Base-by-base conservation (phyloP, 2,329 filamentous ascomycete genomes). In the Stagonosporopsis cucurbitacearum region DNA sequence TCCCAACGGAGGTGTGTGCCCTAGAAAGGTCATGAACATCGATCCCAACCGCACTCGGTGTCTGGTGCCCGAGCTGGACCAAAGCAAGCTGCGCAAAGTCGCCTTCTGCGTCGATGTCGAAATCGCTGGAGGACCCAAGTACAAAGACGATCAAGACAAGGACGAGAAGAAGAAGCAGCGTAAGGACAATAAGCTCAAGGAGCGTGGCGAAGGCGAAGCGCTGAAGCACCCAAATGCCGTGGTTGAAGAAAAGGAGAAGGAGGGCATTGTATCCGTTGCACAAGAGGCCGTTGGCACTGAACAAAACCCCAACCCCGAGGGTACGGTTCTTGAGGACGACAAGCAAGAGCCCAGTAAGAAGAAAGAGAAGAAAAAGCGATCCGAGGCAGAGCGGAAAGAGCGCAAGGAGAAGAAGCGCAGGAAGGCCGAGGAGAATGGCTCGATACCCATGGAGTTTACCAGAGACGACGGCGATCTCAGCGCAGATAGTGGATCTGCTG, bases 51-150 rank as follows among this genome's bases (percentile, higher is more conserved):
- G 95, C 37, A 88, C 94, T 69, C 82, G 95, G 61, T 96, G 92
- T 73, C 83, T 86, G 22, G 86, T 98, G 26, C 80, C 85, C 4
- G 93, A 96, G 63, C 80, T 99, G 42, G 88, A 92, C 63, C 86
- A 88, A 67, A 85, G 86, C 44, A 96, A 95, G 73, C 77, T 99
- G 57, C 86, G 92, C 50, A 86, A 92, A 49, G 95, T 99, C 0
- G 90, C 94, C 0, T 99, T 99, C 70, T 96, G 91, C 66, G 95
- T 99, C 2, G 95, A 99, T 70, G 93, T 99, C 4, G 95, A 99
- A 75, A 96, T 99, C 69, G 94, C 94, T 3, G 91, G 92, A 0
- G 87, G 91, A 70, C 91, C 93, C 22, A 88, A 86, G 65, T 95
- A 96, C 65, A 78, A 73, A 42, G 77, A 80, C 13, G 90, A 95